Base-by-base conservation (phyloP, 1,284 basidiomycete species). In the Heterobasidion occidentale region DNA sequence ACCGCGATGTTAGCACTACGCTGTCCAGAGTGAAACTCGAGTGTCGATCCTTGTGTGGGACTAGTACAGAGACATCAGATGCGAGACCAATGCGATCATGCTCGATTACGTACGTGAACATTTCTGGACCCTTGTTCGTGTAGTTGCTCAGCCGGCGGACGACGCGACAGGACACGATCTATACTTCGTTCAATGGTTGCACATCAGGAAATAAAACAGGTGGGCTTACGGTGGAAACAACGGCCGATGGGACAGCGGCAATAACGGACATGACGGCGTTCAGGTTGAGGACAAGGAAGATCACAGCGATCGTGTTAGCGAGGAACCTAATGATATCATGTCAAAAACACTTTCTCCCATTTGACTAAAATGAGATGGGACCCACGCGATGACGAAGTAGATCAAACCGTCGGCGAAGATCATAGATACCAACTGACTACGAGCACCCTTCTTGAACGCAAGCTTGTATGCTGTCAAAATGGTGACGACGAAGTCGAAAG, bases 201-300 rank as follows among this genome's bases (percentile, higher is more conserved):
- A 51, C 34, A 11, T 15, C 19, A 47, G 46, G 2, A 14, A 19
- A 47, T 11, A 9, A 33, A 19, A 15, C 2, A 2, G 51, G 14
- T 8, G 53, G 12, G 58, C 79, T 61, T 62, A 86, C 84, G 9
- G 83, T 84, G 9, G 83, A 83, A 7, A 79, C 78, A 56, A 86
- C 78, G 11, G 84, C 84, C 48, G 86, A 84, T 3, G 86, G 86
- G 35, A 88, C 85, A 63, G 88, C 87, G 36, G 79, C 83, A 57
- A 88, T 85, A 65, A 88, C 82, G 17, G 82, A 84, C 84, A 88
- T 86, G 55, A 88, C 80, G 1, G 86, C 74, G 63, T 89, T 89
- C 47, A 89, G 68, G 67, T 88, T 75, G 27, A 87, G 66, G 35
- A 86, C 65, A 84, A 88, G 87, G 67, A 88, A 88, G 48, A 80